Base-by-base conservation (phyloP, 192 early-diverging fungal genomes). In the Umbelopsis sp. region DNA sequence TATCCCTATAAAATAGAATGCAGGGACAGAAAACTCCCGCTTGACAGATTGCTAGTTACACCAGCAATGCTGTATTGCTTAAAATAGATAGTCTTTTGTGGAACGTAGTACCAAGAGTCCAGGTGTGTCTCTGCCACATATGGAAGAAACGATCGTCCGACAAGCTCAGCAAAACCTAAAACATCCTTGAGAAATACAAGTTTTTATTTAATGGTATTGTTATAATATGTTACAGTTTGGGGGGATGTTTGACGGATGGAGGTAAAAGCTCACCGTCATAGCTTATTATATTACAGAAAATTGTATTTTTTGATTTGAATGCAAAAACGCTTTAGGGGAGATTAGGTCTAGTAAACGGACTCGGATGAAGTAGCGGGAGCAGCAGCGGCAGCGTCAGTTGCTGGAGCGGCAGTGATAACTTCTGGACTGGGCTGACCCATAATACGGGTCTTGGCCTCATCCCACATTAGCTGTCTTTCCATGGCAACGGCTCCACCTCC, bases 391-490 rank as follows among this genome's bases (percentile, higher is more conserved):
- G 27, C 30, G 9, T 61, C 55, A 2, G 30, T 35, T n/a, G 55
- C 55, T 35, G 55, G 55, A 12, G 55, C 33, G 27, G 37, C 37
- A 9, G 55, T 61, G 27, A 61, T 61, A 30, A 61, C 55, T 30
- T 61, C 55, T 61, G 55, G 55, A 16, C 33, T 61, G 27, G 25
- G 55, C 25, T 61, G 55, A 7, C 76, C 76, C 20, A 44, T 46
- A 27, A 80, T 61, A 18, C 86, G 77, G 10, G 75, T 70, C 53
- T 73, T 78, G 70, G 92, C 71, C 74, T 93, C 92, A 48, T 81
- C 75, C 83, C 86, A 84, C 67, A 92, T 73, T 49, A 82, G 37
- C 12, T 71, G 51, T 22, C 86, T 84, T 80, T 93, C 92, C 30
- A 76, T 65, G 27, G 72, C 64, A 53, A 89, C 86, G 37, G 67